Evolutionary conservation across 345 rosid genomes (phyloP).

Genomic region (Boechera divaricarpa): DNA sequence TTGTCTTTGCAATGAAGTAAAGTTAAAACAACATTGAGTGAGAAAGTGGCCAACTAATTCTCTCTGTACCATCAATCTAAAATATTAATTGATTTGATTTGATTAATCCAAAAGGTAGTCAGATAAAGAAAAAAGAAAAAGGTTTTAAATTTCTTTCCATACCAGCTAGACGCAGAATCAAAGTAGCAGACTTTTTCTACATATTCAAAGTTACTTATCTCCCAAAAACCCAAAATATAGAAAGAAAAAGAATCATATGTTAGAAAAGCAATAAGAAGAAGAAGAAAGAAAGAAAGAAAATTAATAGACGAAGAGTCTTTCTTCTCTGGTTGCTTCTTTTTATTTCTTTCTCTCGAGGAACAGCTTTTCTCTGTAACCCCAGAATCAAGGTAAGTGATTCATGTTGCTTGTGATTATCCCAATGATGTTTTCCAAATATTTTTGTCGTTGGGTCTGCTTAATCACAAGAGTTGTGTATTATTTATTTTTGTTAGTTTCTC

Average conservation of each 20-base stretch:
- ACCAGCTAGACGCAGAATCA: constrained; percentile 46
- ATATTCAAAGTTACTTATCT: constrained; percentile 31
- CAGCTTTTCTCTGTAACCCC: constrained; percentile 33
- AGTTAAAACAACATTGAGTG: constrained; percentile 46
- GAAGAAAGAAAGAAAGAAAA: constrained; percentile 8
- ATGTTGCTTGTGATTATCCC: constrained; percentile 27
- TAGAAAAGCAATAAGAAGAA: constrained; percentile 28
- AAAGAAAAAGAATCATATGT: neutral
- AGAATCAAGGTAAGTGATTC: constrained; percentile 32
- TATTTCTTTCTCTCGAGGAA: constrained; percentile 6
- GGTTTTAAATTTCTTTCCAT: constrained; percentile 24
- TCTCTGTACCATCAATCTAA: constrained; percentile 40
- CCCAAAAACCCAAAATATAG: neutral
- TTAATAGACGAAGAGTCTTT: constrained; percentile 15
- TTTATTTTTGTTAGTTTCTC: neutral
- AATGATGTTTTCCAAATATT: neutral
- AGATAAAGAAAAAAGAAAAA: constrained; percentile 29
- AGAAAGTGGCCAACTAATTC: constrained; percentile 64
- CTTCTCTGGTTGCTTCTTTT: constrained; percentile 35
- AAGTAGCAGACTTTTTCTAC: constrained; percentile 39
- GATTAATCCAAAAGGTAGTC: constrained; percentile 41
- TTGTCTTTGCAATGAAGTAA: constrained; percentile 46
- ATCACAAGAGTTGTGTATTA: neutral
- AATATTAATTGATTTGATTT: constrained; percentile 3
- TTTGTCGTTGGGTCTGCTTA: neutral